Evolutionary conservation across 768 basidiomycete species (phyloP), one percentile per base, ranked within the genome.

Genomic region (Phlebiopsis flavidoalba): DNA sequence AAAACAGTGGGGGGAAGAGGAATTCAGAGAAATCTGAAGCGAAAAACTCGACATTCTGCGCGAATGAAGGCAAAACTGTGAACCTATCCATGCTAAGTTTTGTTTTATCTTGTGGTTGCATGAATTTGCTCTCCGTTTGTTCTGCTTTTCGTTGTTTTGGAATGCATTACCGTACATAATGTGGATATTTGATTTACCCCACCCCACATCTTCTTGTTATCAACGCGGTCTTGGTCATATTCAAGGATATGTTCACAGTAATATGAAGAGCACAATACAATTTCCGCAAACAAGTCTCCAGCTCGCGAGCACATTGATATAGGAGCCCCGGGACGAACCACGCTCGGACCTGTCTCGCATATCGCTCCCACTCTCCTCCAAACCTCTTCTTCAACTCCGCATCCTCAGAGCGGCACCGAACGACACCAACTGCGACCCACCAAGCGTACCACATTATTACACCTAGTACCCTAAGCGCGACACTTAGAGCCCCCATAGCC

Each of bases 1-100:
- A 59, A n/a, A 68, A 50, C 78, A 69, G 24, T 83, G 83, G 83
- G n/a, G n/a, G n/a, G 65, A 79, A 45, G 62, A 73, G 40, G 80
- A 81, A 48, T 72, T 81, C 64, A 63, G 61, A 5, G 72, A 73
- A 50, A 76, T n/a, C 75, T 1, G 70, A 77, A 60, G 63, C 62
- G n/a, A n/a, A 50, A 75, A 74, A 58, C 65, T 80, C 19, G 60
- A 57, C 4, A 33, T 21, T 17, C 19, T 60, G 52, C 15, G 21
- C 24, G 21, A n/a, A 36, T 21, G 14, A 36, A 22, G 22, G 37
- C 51, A 15, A 5, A 53, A 1, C 31, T 17, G 40, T 12, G 40
- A 43, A 43, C 2, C 8, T 43, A 3, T 40, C 35, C 24, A 35
- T 55, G 19, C n/a, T 55, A 21, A 21, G 17, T 31, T 45, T 24